phyloP scores from a whole-genome alignment of 2,329 filamentous ascomycete species.

The Onygena corvina region DNA sequence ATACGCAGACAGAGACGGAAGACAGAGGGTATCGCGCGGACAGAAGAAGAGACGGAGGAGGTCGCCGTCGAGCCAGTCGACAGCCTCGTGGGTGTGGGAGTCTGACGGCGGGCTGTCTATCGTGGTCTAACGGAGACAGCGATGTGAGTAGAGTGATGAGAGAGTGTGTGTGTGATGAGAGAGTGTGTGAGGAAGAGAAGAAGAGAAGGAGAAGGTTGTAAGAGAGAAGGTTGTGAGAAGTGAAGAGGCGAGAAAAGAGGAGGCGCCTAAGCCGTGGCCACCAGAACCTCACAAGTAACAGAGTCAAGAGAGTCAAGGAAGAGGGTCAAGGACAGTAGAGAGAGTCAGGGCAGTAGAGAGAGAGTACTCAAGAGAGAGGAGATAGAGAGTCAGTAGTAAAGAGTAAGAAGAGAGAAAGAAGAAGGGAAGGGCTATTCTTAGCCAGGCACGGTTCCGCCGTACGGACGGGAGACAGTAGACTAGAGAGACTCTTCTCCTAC shows the following conservation, averaged over 20 bases:
- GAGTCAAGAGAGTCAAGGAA: too few species aligned
- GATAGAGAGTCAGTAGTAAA: neutral
- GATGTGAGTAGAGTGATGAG: neutral
- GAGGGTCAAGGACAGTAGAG: too few species aligned
- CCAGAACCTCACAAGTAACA: too few species aligned
- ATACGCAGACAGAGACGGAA: neutral
- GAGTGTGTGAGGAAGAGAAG: neutral
- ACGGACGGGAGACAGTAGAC: too few species aligned
- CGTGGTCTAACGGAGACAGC: neutral
- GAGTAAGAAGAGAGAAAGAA: neutral
- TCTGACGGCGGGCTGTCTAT: neutral
- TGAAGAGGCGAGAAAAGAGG: too few species aligned
- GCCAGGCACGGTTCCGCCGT: too few species aligned
- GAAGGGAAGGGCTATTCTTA: too few species aligned
- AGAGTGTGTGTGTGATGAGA: neutral
- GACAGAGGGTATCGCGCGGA: neutral
- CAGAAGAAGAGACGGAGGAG: neutral
- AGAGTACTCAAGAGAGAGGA: neutral
- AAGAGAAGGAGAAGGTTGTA: neutral
- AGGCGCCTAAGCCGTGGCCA: too few species aligned
- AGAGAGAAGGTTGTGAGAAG: neutral
- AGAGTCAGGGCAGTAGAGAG: neutral
- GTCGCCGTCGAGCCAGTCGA: neutral
- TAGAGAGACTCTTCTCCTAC: too few species aligned
- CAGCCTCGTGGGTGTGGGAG: neutral